Base-by-base conservation (phyloP, 164 flowering plant genomes). In the Chloranthus sessilifolius region DNA sequence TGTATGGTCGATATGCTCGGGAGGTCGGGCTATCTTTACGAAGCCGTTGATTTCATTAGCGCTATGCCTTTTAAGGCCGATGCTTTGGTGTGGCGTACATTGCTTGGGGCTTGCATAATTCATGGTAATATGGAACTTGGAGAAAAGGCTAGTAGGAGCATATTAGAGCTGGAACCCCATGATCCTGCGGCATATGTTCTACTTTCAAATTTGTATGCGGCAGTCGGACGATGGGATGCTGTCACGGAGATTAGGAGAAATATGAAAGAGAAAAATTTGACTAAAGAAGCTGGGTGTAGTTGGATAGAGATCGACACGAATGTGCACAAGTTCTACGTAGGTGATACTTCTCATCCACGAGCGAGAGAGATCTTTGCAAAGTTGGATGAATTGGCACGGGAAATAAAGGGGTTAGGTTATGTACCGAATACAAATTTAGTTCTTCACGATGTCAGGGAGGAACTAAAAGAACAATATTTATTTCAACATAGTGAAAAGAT, bases 1-100 rank as follows among this genome's bases (percentile, higher is more conserved):
- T 89, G 97, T 60, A 73, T 89, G 83, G 91, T 82, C 64, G 97
- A 89, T 66, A 45, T 86, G 28, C 68, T 86, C 21, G 83, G 94
- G 5, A 67, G 95, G 16, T 82, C 88, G 19, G 85, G 95, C 20
- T 62, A 44, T 29, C 73, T 89, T 1, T 48, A 53, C 14, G 82
- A 83, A 57, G 94, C 97, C 11, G 16, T 70, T 2, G 65, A 78
- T 23, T 73, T 86, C 40, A 78, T 89, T 5, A 29, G 65, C 35
- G 55, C 77, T 12, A 84, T 89, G 95, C 91, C 95, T 43, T 67
- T 71, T 35, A 35, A 39, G 21, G 63, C 87, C 5, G 81, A 82
- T 65, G 71, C 77, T 36, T 54, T 86, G 43, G 87, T 90, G 4
- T 87, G 94, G 91, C 77, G 95, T 2, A 80, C 97, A 20, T 59